A percentile compares a stretch with the other conserved stretches of the same genome.
Evolutionary conservation across 352 stramenopile genomes (phyloP).

Genomic region (Globisporangium emineosum): DNA sequence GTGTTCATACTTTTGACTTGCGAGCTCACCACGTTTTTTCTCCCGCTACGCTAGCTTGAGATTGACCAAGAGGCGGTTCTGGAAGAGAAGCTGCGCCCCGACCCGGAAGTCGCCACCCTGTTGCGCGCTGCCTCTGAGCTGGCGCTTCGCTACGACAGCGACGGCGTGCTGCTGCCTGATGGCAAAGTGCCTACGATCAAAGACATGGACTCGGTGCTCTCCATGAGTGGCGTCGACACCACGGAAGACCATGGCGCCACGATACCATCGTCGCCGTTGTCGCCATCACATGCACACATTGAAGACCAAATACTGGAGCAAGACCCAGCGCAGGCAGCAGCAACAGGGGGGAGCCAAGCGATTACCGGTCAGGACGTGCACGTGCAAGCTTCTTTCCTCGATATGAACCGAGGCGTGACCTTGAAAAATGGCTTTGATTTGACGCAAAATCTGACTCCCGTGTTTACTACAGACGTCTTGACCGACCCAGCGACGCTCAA

Average conservation of each 20-base stretch:
- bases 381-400: slow-evolving; percentile 10
- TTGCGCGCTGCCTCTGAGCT: slow-evolving; percentile 7
- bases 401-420: slow-evolving; percentile 20
- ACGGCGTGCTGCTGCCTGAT: background rate
- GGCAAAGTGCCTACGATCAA: background rate
- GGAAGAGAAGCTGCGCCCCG: slow-evolving; percentile 10
- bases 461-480: slow-evolving; percentile 81
- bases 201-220: slow-evolving; percentile 4
- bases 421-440: slow-evolving; percentile 46
- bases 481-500: slow-evolving; percentile 70
- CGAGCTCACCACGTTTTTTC: no score
- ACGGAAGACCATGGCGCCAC: background rate
- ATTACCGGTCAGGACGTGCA: slow-evolving; percentile 12
- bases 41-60: background rate
- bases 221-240: slow-evolving; percentile 2
- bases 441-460: slow-evolving; percentile 65
- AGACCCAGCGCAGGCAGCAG: background rate
- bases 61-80: slow-evolving; percentile 1
- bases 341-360: background rate
- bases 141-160: slow-evolving; percentile 3
- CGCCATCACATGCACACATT: background rate
- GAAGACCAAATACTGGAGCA: background rate
- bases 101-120: slow-evolving; percentile 6
- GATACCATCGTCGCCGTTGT: background rate
- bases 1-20: background rate